Percentiles rank a stretch among this genome's conserved stretches.
These are phyloP conservation scores for Mycosarcoma mackinlayi DNA, from an alignment of 1,284 basidiomycete genomes.

Conservation along the genomic window DNA sequence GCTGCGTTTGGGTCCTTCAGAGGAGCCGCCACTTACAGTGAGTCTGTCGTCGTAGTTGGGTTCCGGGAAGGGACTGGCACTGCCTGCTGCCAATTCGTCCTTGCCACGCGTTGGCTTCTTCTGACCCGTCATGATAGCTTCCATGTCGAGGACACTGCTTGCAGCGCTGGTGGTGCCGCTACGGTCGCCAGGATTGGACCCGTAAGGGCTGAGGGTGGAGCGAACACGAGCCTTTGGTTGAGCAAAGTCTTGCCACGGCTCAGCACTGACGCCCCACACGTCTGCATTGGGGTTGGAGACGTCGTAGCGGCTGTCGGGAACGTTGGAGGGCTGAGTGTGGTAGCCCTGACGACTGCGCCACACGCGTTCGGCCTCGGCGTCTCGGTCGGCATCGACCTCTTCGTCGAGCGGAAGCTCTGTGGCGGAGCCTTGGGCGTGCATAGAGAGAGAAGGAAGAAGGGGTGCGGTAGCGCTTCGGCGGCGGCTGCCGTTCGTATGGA, in stretches of 20 bases:
- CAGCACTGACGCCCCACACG: slow-evolving; percentile 62
- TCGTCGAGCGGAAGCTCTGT: slow-evolving; percentile 40
- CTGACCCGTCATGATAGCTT: slow-evolving; percentile 62
- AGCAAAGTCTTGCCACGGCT: slow-evolving; percentile 68
- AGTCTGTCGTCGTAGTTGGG: slow-evolving; percentile 43
- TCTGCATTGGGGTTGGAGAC: slow-evolving; percentile 62
- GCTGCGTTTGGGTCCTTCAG: slow-evolving; percentile 51
- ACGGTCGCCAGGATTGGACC: slow-evolving; percentile 23
- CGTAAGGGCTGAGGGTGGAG: slow-evolving; percentile 48
- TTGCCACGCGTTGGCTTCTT: slow-evolving; percentile 30
- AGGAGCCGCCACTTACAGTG: neutral
- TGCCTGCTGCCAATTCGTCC: slow-evolving; percentile 34
- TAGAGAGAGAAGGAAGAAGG: slow-evolving; percentile 39
- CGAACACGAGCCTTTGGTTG: slow-evolving; percentile 43
- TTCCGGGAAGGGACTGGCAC: slow-evolving; percentile 58
- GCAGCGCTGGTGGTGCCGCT: slow-evolving; percentile 54
- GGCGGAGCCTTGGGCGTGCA: slow-evolving; percentile 33
- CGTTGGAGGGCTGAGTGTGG: slow-evolving; percentile 46
- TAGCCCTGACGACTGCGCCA: slow-evolving; percentile 47
- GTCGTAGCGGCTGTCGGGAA: slow-evolving; percentile 47
- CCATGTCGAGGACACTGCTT: slow-evolving; percentile 62
- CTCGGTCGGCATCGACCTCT: slow-evolving; percentile 40
- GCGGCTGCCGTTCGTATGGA: slow-evolving; percentile 31
- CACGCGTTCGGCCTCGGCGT: slow-evolving; percentile 45
- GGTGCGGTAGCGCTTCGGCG: slow-evolving; percentile 38